Evolutionary conservation across 1,139 yeast species (phyloP).

Genomic region (Yamadazyma pseudoaaseri): DNA sequence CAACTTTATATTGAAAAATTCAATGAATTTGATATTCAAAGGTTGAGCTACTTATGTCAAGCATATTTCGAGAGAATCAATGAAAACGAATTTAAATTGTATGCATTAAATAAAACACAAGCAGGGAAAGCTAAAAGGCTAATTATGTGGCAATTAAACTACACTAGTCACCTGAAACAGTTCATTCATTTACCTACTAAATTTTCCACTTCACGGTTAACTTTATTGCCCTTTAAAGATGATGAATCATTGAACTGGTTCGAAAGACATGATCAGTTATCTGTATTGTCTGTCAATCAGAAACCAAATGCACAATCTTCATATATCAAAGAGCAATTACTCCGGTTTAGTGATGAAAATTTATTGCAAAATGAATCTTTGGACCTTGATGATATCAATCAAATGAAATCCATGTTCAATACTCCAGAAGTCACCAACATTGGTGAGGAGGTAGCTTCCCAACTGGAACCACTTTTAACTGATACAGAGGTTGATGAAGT

Average conservation of each 20-base stretch:
- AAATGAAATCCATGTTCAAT: slow-evolving; percentile 9
- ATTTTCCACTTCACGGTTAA: slow-evolving; percentile 4
- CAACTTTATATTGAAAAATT: slow-evolving; percentile 24
- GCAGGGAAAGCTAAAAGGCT: slow-evolving; percentile 37
- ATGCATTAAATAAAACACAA: slow-evolving; percentile 27
- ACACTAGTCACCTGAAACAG: slow-evolving; percentile 29
- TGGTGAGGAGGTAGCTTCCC: not conserved
- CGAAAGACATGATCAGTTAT: slow-evolving; percentile 24
- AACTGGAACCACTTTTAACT: not conserved
- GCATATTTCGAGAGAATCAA: slow-evolving; percentile 29
- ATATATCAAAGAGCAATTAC: slow-evolving; percentile 7
- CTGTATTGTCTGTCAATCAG: slow-evolving; percentile 14
- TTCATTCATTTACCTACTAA: slow-evolving; percentile 19
- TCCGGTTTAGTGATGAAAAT: slow-evolving; percentile 5
- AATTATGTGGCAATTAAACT: slow-evolving; percentile 38
- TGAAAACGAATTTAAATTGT: slow-evolving; percentile 27
- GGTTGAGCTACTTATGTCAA: slow-evolving; percentile 32
- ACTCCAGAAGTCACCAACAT: slow-evolving; percentile 4
- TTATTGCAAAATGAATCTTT: slow-evolving; percentile 3
- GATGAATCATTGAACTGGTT: slow-evolving; percentile 38
- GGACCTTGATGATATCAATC: slow-evolving; percentile 9
- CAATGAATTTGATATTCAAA: slow-evolving; percentile 24
- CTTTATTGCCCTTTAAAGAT: slow-evolving; percentile 29
- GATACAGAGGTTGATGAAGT: slow-evolving; percentile 2
- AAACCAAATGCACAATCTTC: slow-evolving; percentile 1